A percentile compares a stretch with the other conserved stretches of the same genome.
phyloP scores from a whole-genome alignment of 306 rosid species.

The Cajanus cajan region DNA sequence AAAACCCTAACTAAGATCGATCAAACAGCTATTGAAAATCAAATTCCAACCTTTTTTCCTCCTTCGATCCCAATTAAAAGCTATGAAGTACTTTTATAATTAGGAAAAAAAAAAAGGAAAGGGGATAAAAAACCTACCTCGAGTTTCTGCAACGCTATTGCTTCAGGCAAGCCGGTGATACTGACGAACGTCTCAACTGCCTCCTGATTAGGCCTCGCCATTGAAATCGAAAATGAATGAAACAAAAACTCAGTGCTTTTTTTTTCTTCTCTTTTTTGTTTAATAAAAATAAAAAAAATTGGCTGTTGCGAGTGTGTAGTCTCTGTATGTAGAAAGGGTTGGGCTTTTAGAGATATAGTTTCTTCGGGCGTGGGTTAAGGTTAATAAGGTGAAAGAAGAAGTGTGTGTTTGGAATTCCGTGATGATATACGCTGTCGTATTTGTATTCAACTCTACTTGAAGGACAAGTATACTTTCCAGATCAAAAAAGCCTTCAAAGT shows the following conservation, averaged over 20 bases:
- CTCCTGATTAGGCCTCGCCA: conserved; percentile 83
- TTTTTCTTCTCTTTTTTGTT: background rate
- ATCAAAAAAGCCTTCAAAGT: background rate
- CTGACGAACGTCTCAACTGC: conserved; percentile 74
- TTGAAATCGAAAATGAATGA: conserved; percentile 39
- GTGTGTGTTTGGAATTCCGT: background rate
- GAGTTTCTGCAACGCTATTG: conserved; percentile 63
- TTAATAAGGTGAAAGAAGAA: background rate
- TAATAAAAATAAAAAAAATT: background rate
- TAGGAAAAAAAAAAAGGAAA: no score
- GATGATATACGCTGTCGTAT: background rate
- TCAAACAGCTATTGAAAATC: background rate
- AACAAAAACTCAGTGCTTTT: background rate
- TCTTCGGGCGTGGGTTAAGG: background rate
- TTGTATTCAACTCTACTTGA: background rate
- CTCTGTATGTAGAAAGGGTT: background rate
- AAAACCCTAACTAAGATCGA: conserved; percentile 23
- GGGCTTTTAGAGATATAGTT: background rate
- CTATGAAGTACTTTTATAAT: background rate
- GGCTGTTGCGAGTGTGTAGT: background rate
- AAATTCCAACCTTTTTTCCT: background rate
- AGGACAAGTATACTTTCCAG: background rate
- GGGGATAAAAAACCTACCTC: conserved; percentile 32
- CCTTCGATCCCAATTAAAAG: background rate
- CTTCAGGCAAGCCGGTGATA: conserved; percentile 71